phyloP scores from a whole-genome alignment of 208 protist genomes.

The Leishmania aethiopica region DNA sequence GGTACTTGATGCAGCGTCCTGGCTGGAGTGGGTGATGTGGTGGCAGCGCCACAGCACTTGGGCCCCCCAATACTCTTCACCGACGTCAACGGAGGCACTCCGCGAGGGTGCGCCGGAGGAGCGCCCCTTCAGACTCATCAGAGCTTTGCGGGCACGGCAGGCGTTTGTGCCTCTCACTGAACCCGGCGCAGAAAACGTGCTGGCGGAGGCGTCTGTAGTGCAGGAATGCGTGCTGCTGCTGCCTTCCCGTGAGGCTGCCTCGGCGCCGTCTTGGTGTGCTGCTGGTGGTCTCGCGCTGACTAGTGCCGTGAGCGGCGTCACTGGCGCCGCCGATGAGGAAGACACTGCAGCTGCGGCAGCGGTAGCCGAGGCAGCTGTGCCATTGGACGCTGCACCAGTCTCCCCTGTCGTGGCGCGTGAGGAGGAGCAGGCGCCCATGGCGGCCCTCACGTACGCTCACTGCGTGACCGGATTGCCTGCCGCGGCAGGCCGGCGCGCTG shows the following conservation, averaged over 20 bases:
- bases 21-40: slow-evolving; percentile 23
- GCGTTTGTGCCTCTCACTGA: slow-evolving; percentile 1
- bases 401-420: background rate
- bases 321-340: background rate
- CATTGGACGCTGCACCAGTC: background rate
- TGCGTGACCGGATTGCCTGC: background rate
- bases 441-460: background rate
- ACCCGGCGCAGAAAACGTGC: background rate
- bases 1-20: slow-evolving; percentile 28
- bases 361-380: background rate
- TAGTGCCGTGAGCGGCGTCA: background rate
- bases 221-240: slow-evolving; percentile 7
- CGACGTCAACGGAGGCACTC: background rate
- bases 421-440: background rate
- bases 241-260: background rate
- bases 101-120: background rate
- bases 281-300: background rate
- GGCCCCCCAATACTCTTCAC: background rate
- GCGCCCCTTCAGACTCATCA: background rate
- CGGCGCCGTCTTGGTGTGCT: slow-evolving; percentile 5
- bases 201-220: background rate
- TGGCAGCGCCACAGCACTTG: slow-evolving; percentile 7
- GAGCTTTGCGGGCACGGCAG: too few relatives aligned
- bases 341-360: background rate
- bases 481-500: background rate